Evolutionary conservation across 371 early-diverging fungal genomes (phyloP).

Genomic region (Quaeritorhiza haematococci): DNA sequence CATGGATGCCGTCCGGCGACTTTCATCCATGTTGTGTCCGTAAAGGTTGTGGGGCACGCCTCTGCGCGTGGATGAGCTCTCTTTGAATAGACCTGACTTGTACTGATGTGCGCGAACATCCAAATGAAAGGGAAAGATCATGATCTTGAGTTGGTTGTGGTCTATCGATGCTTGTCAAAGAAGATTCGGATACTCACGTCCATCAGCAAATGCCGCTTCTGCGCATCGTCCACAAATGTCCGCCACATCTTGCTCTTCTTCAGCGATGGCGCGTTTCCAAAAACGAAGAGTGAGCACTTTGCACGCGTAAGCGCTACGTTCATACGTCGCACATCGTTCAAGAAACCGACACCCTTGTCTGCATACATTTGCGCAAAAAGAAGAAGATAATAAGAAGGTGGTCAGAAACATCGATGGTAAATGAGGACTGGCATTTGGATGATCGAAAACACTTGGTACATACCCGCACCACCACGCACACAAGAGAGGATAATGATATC

Average conservation of each 20-base stretch:
- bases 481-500: conserved; percentile 93
- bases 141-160: no score
- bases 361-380: not conserved
- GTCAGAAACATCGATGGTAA: not conserved
- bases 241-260: conserved; percentile 64
- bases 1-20: no score
- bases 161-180: no score
- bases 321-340: conserved; percentile 68
- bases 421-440: not conserved
- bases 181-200: no score
- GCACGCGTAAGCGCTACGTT: conserved; percentile 96
- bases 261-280: conserved; percentile 74
- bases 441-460: not conserved
- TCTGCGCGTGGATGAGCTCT: no score
- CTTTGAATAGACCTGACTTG: no score
- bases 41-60: no score
- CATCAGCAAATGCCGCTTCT: conserved; percentile 3
- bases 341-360: conserved; percentile 77
- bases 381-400: not conserved
- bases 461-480: conserved; percentile 75
- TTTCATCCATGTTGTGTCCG: no score
- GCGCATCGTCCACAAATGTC: conserved; percentile 35
- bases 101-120: no score
- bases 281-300: conserved; percentile 77
- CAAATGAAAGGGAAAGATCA: no score